Evolutionary conservation across 331 rosid species (phyloP).

Genomic region (Erythrophleum ivorense): DNA sequence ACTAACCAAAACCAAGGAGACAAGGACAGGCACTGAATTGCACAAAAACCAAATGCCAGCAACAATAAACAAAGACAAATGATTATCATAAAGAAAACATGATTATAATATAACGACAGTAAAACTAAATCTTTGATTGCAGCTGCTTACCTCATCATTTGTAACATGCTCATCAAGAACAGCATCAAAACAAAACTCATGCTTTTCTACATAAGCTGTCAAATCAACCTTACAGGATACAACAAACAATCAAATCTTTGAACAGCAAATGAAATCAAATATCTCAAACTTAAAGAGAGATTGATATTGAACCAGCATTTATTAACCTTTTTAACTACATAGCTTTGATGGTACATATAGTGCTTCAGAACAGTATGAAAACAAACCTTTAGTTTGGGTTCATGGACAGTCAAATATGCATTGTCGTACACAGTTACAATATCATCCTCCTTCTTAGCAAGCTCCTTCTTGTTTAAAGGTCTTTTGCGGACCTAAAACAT

Average conservation of each 20-base stretch:
- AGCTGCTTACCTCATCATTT: slow-evolving; percentile 80
- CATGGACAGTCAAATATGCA: slow-evolving; percentile 81
- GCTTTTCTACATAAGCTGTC: slow-evolving; percentile 99
- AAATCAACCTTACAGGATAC: slow-evolving; percentile 79
- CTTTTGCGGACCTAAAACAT: slow-evolving; percentile 88
- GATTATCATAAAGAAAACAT: slow-evolving; percentile 8
- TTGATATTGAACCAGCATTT: slow-evolving; percentile 24
- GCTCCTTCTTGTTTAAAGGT: slow-evolving; percentile 95
- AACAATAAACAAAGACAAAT: slow-evolving; percentile 20
- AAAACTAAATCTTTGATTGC: slow-evolving; percentile 21
- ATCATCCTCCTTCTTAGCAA: slow-evolving; percentile 93
- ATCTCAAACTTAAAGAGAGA: slow-evolving; percentile 13
- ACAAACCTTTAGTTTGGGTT: slow-evolving; percentile 88
- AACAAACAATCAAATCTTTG: slow-evolving; percentile 20
- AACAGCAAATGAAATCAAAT: slow-evolving; percentile 32
- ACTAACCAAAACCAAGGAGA: slow-evolving; percentile 30
- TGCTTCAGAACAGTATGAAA: slow-evolving; percentile 31
- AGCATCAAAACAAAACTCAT: slow-evolving; percentile 97
- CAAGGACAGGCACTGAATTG: slow-evolving; percentile 28
- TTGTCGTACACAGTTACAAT: slow-evolving; percentile 77
- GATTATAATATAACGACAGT: not conserved
- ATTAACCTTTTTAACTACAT: slow-evolving; percentile 26
- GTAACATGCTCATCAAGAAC: slow-evolving; percentile 85
- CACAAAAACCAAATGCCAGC: slow-evolving; percentile 26
- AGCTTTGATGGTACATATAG: slow-evolving; percentile 1